Conservation (phyloP, 495 filamentous ascomycete species). For the Geoglossum glabrum region DNA sequence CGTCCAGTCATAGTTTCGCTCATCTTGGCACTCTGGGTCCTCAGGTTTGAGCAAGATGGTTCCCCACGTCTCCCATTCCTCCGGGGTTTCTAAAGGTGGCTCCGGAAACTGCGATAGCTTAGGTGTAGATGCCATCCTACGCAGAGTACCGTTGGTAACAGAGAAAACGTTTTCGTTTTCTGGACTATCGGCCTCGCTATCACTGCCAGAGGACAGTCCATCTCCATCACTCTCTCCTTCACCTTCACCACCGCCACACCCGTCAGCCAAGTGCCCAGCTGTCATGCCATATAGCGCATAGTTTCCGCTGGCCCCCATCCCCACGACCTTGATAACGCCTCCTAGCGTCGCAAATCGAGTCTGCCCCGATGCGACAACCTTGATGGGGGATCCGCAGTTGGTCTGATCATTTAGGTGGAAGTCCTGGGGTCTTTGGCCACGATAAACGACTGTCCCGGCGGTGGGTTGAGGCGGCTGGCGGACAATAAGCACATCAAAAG, state of each 20-base stretch:
- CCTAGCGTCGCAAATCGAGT: constrained; percentile 9
- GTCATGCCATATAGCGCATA: constrained; percentile 1
- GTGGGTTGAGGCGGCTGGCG: constrained; percentile 5
- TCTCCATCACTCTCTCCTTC: no score
- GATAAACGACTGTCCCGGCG: background rate
- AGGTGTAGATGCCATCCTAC: no score
- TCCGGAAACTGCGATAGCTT: no score
- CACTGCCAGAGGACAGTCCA: no score
- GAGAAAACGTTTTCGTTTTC: no score
- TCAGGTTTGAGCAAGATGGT: background rate
- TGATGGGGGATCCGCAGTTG: background rate
- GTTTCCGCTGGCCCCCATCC: background rate
- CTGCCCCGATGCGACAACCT: background rate
- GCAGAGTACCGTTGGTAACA: no score
- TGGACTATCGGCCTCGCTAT: no score
- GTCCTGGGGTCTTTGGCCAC: background rate
- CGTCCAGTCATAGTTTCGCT: constrained; percentile 4
- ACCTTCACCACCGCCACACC: background rate
- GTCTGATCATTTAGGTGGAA: background rate
- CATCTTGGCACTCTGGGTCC: background rate
- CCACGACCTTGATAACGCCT: constrained; percentile 9
- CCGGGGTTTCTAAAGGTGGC: no score
- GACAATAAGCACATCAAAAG: constrained; percentile 9
- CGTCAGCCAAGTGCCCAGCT: background rate
- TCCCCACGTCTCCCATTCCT: no score